phyloP scores from a whole-genome alignment of 2,329 filamentous ascomycete genomes.

The Neopestalotiopsis rosae region DNA sequence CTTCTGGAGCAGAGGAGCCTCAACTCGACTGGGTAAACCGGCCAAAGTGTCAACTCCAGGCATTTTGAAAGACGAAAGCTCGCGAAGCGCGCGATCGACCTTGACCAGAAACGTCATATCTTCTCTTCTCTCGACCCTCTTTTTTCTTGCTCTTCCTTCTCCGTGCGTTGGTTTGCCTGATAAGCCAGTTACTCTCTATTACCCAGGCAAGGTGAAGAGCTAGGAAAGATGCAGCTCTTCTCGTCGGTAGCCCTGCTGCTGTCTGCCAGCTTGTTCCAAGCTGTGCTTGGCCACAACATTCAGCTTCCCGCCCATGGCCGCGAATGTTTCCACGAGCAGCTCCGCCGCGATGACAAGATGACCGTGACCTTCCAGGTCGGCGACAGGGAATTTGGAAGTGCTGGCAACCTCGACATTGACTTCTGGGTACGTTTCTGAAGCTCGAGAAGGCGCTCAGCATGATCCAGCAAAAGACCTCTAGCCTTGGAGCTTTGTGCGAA shows the following conservation, averaged over 20 bases:
- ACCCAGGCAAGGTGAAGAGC: constrained; percentile 7
- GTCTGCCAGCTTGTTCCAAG: constrained; percentile 52
- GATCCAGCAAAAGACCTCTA: not conserved
- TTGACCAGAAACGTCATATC: constrained; percentile 10
- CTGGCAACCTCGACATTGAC: constrained; percentile 94
- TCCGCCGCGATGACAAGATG: constrained; percentile 97
- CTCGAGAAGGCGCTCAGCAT: not conserved
- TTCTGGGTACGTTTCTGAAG: constrained; percentile 80
- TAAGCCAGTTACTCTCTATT: not conserved
- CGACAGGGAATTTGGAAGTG: constrained; percentile 92
- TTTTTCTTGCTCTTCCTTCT: not conserved
- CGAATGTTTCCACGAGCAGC: constrained; percentile 95
- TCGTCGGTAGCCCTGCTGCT: constrained; percentile 52
- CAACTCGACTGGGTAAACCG: constrained; percentile 8
- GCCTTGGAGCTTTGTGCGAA: not conserved
- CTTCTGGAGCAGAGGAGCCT: constrained; percentile 13
- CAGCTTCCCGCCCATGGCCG: constrained; percentile 89
- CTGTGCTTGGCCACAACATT: constrained; percentile 87
- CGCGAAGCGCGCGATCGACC: constrained; percentile 10
- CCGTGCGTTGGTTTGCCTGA: not conserved
- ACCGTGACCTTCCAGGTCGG: constrained; percentile 98
- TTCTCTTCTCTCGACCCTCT: constrained; percentile 5
- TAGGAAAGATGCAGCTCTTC: constrained; percentile 47
- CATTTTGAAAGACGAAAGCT: constrained; percentile 12
- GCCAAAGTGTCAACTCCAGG: constrained; percentile 23